Conservation (phyloP, 2,329 filamentous ascomycete species). For the Aurifilum marmelostoma region DNA sequence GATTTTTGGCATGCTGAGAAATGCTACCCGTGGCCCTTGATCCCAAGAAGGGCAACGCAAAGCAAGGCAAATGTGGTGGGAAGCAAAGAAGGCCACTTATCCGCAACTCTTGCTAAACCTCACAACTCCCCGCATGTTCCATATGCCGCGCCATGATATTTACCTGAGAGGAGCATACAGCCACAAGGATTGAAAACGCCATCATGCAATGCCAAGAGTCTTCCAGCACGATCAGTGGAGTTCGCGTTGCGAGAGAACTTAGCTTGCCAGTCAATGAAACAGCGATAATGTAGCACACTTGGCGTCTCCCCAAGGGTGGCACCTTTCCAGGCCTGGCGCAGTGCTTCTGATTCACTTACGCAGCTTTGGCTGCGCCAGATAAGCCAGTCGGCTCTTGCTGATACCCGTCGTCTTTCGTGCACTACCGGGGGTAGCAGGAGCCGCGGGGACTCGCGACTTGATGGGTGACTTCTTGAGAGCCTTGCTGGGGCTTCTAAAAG, state of each 20-base stretch:
- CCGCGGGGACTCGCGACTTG: constrained; percentile 22
- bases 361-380: constrained; percentile 28
- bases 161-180: neutral
- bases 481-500: constrained; percentile 23
- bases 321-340: neutral
- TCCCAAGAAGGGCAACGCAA: neutral
- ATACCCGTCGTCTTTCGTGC: constrained; percentile 17
- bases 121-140: neutral
- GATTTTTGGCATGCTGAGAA: neutral
- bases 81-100: neutral
- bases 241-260: too few species aligned
- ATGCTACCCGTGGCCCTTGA: neutral
- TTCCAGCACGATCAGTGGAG: neutral
- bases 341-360: constrained; percentile 18
- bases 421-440: constrained; percentile 19
- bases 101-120: neutral
- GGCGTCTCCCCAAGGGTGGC: neutral
- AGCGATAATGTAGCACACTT: neutral
- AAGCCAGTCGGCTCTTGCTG: constrained; percentile 23
- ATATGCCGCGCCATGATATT: neutral
- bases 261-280: neutral
- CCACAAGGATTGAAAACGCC: neutral
- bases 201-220: neutral
- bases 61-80: neutral
- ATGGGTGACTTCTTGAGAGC: constrained; percentile 21